These are phyloP conservation scores for Ophiosphaerella narmari DNA, from an alignment of 2,329 filamentous ascomycete genomes.

Conservation along the genomic window DNA sequence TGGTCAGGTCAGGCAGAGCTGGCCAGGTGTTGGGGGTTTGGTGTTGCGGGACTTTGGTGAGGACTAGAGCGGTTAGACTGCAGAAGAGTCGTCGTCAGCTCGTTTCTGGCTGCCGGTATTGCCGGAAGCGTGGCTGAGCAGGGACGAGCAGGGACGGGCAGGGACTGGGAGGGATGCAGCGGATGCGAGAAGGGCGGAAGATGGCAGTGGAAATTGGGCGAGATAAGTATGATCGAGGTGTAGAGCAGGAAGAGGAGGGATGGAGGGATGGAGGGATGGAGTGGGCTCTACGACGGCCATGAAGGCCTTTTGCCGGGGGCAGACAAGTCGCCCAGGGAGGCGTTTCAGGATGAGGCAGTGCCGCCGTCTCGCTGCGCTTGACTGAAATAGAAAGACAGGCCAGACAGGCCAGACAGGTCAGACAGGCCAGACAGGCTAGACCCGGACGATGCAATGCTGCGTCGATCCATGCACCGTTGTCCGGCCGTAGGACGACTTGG, in stretches of 20 bases:
- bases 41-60: constrained; percentile 20
- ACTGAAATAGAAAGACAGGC: constrained; percentile 21
- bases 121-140: constrained; percentile 40
- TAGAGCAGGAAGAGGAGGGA: neutral
- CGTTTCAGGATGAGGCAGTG: constrained; percentile 24
- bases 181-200: neutral
- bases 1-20: constrained; percentile 38
- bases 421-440: constrained; percentile 13
- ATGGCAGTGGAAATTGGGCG: neutral
- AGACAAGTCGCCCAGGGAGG: constrained; percentile 5
- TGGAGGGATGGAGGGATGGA: constrained; percentile 1
- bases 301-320: constrained; percentile 31
- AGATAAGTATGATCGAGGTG: no score
- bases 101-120: constrained; percentile 36
- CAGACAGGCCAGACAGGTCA: no score
- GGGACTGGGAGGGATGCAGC: neutral
- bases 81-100: constrained; percentile 44
- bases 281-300: constrained; percentile 10
- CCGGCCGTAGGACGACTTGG: neutral
- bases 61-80: constrained; percentile 38
- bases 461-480: constrained; percentile 5
- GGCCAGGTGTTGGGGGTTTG: constrained; percentile 27
- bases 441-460: constrained; percentile 8
- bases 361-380: constrained; percentile 6
- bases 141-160: constrained; percentile 10